Conservation (phyloP, 1,284 basidiomycete species). For the Wallemia ichthyophaga region DNA sequence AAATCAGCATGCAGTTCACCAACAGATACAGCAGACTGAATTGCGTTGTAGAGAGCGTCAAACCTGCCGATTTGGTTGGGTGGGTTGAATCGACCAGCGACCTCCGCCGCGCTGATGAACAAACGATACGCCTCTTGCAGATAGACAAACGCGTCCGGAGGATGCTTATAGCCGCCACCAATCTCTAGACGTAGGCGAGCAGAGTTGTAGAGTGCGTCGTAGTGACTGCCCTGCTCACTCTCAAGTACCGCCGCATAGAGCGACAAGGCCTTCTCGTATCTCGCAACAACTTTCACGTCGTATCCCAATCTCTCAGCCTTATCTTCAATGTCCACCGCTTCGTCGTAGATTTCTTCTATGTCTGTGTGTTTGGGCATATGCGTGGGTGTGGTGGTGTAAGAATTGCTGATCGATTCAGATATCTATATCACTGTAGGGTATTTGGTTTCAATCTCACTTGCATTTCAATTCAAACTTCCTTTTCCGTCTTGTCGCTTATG, state of each 20-base stretch:
- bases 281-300: neutral
- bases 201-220: neutral
- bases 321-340: neutral
- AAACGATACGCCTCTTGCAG: neutral
- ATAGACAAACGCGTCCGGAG: neutral
- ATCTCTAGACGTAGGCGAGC: neutral
- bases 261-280: neutral
- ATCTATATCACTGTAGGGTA: no score
- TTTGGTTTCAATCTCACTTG: no score
- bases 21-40: neutral
- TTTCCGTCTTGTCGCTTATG: no score
- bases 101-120: neutral
- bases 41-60: neutral
- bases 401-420: no score
- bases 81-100: no score
- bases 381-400: no score
- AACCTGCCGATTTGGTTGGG: neutral
- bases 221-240: neutral
- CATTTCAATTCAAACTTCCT: no score
- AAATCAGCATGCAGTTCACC: neutral
- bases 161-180: neutral
- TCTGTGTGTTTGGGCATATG: no score
- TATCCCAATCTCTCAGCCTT: neutral
- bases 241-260: neutral
- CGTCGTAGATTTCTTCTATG: neutral